These are phyloP conservation scores for Cordyceps cateniannulata DNA, from an alignment of 2,329 filamentous ascomycete species.

Conservation along the genomic window DNA sequence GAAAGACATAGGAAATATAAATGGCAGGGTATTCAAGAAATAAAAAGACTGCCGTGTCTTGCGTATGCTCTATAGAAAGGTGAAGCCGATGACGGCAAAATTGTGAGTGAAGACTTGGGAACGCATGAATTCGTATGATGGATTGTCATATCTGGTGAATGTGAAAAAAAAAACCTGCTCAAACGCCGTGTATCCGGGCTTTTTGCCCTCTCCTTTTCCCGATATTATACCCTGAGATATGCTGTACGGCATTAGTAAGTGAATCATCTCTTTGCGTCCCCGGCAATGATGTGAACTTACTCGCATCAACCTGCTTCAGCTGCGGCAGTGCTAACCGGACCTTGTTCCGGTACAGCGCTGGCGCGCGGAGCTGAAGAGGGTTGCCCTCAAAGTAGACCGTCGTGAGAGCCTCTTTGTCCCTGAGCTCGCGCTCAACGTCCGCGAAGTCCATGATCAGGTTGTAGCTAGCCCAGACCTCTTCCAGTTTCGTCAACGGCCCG, in stretches of 20 bases:
- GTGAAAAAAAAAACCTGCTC: not conserved
- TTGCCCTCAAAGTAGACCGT: slow-evolving; percentile 98
- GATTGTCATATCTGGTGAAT: not conserved
- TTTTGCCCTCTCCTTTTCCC: not conserved
- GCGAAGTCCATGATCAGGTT: slow-evolving; percentile 74
- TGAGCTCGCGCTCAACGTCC: slow-evolving; percentile 73
- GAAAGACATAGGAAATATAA: not conserved
- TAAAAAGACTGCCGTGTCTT: not conserved
- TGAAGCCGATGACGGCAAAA: not conserved
- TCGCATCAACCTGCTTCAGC: slow-evolving; percentile 90
- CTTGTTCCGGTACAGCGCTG: slow-evolving; percentile 92
- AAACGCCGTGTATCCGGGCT: not conserved
- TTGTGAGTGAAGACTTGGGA: not conserved
- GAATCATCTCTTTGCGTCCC: too few relatives aligned
- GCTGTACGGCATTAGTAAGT: not conserved
- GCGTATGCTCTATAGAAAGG: not conserved
- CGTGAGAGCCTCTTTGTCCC: slow-evolving; percentile 69
- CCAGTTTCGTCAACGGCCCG: slow-evolving; percentile 60
- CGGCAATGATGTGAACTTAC: slow-evolving; percentile 58
- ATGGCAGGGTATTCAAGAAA: not conserved
- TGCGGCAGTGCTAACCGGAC: slow-evolving; percentile 80
- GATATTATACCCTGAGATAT: slow-evolving; percentile 9
- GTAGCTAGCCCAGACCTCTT: slow-evolving; percentile 93
- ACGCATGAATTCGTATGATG: not conserved
- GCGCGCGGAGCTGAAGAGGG: slow-evolving; percentile 70